A percentile compares a stretch with the other conserved stretches of the same genome.
These are phyloP conservation scores for Bruguiera parviflora DNA, from an alignment of 345 rosid species.

Conservation along the genomic window DNA sequence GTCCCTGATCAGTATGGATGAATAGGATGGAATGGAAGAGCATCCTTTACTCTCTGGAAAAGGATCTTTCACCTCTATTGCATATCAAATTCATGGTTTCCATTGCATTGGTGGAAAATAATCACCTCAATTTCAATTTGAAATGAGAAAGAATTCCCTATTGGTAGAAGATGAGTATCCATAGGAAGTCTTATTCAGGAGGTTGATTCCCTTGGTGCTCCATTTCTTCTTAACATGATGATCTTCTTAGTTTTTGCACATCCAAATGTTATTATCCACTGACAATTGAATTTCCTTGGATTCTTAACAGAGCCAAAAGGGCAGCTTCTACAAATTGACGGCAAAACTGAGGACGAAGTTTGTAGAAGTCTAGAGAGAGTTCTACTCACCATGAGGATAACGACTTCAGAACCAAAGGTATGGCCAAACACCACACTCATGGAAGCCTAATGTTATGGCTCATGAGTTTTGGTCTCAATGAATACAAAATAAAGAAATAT, in stretches of 20 bases:
- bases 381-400: slow-evolving; percentile 89
- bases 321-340: slow-evolving; percentile 90
- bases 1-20: too few relatives aligned
- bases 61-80: too few relatives aligned
- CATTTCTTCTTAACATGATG: neutral
- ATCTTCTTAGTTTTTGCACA: neutral
- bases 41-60: too few relatives aligned
- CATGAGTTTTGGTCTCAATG: too few relatives aligned
- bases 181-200: neutral
- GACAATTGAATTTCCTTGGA: neutral
- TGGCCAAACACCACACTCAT: neutral
- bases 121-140: too few relatives aligned
- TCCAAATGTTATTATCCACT: neutral
- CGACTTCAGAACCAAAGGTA: slow-evolving; percentile 93
- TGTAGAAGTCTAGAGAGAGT: slow-evolving; percentile 86
- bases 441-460: neutral
- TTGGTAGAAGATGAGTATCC: too few relatives aligned
- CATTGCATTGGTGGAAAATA: too few relatives aligned
- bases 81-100: too few relatives aligned
- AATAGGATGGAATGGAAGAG: too few relatives aligned
- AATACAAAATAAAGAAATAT: too few relatives aligned
- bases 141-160: too few relatives aligned
- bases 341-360: slow-evolving; percentile 88
- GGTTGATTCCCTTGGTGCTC: neutral
- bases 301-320: slow-evolving; percentile 80